Percentiles rank a stretch among this genome's conserved stretches.
Conservation (phyloP, 2,329 filamentous ascomycete species). For the Trichoderma pleuroti region DNA sequence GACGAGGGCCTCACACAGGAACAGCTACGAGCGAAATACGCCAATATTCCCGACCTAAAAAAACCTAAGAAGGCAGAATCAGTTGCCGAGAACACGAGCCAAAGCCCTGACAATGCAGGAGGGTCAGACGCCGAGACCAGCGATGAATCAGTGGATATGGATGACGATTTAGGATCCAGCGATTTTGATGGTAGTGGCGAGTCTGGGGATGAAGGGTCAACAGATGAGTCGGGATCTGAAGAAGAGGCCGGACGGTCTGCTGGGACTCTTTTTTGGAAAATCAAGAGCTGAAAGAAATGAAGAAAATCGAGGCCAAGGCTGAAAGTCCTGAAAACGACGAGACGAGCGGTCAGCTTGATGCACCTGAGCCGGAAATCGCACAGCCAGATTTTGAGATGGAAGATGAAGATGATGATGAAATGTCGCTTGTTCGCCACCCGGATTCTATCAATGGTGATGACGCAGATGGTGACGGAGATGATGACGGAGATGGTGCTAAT, state of each 20-base stretch:
- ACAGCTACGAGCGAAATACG: conserved; percentile 66
- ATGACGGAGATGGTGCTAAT: neutral
- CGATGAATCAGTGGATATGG: conserved; percentile 67
- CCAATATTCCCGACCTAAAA: conserved; percentile 54
- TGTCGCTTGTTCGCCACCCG: conserved; percentile 33
- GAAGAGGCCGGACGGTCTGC: conserved; percentile 46
- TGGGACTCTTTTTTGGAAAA: conserved; percentile 58
- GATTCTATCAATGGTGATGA: conserved; percentile 23
- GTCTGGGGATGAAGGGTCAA: conserved; percentile 35
- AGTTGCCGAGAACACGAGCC: conserved; percentile 23
- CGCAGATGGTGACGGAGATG: neutral
- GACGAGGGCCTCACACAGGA: conserved; percentile 67
- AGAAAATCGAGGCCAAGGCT: conserved; percentile 36
- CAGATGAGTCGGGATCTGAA: conserved; percentile 43
- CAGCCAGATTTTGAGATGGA: conserved; percentile 16
- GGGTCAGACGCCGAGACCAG: conserved; percentile 46
- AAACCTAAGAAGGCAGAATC: conserved; percentile 28
- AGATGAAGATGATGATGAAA: conserved; percentile 36
- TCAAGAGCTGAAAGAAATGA: conserved; percentile 52
- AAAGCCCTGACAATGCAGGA: conserved; percentile 25
- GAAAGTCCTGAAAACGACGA: conserved; percentile 21
- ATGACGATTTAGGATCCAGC: conserved; percentile 60
- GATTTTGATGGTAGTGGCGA: conserved; percentile 45
- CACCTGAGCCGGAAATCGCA: conserved; percentile 20
- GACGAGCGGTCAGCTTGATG: conserved; percentile 27